Conservation (phyloP, 208 protist genomes). For the Polymyxa betae region DNA sequence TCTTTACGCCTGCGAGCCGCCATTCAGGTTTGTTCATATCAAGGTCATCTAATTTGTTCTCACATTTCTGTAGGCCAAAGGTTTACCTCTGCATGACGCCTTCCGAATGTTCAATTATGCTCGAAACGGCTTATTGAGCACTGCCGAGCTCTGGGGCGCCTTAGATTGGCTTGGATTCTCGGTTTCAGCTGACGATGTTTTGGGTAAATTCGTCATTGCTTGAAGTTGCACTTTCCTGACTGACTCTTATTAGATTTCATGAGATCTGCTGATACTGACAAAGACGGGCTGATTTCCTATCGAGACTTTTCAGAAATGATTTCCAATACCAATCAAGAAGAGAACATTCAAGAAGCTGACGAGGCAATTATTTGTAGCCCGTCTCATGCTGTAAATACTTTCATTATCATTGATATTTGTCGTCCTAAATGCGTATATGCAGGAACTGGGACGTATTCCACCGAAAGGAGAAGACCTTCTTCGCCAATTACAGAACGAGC, state of each 20-base stretch:
- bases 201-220: background rate
- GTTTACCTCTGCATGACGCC: constrained; percentile 47
- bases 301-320: background rate
- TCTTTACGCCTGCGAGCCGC: background rate
- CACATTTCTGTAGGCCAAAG: constrained; percentile 45
- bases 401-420: background rate
- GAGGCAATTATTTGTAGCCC: too few species aligned
- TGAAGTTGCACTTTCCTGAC: background rate
- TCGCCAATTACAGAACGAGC: background rate
- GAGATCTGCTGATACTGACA: background rate
- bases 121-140: constrained; percentile 35
- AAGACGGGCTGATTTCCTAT: background rate
- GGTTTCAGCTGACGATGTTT: constrained; percentile 49
- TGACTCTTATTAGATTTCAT: background rate
- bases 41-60: background rate
- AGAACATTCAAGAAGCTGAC: background rate
- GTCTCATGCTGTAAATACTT: too few species aligned
- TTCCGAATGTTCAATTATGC: constrained; percentile 58
- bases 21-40: background rate
- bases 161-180: constrained; percentile 51
- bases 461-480: constrained; percentile 1
- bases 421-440: background rate
- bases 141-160: constrained; percentile 52
- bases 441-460: background rate
- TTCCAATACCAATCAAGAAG: background rate